phyloP scores from a whole-genome alignment of 257 asterid species.

The Solanum sitiens region DNA sequence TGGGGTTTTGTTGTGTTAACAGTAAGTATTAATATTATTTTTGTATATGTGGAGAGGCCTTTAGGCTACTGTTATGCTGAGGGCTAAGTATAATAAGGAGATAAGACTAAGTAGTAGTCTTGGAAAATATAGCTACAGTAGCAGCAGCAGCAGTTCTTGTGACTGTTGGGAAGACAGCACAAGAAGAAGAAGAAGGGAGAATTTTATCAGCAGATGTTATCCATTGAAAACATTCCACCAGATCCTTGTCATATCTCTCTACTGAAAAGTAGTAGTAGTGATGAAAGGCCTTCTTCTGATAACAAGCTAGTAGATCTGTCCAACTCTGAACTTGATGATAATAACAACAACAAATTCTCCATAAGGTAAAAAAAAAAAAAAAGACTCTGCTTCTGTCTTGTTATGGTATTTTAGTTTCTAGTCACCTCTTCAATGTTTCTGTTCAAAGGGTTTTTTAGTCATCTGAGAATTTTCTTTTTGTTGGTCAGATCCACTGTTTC shows the following conservation, averaged over 20 bases:
- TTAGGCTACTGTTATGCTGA: constrained; percentile 70
- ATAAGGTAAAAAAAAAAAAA: constrained; percentile 47
- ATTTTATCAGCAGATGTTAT: constrained; percentile 82
- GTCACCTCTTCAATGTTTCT: not conserved
- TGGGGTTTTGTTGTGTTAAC: constrained; percentile 11
- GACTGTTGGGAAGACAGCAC: constrained; percentile 79
- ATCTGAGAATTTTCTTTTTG: constrained; percentile 4
- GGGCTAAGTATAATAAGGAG: constrained; percentile 23
- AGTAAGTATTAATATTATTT: constrained; percentile 19
- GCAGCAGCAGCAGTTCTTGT: constrained; percentile 44
- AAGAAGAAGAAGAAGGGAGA: constrained; percentile 35
- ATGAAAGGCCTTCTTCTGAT: constrained; percentile 36
- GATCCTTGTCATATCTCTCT: constrained; percentile 64
- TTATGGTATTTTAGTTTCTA: not conserved
- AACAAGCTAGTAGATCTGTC: constrained; percentile 56
- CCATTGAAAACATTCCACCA: constrained; percentile 86
- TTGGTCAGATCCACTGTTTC: constrained; percentile 28
- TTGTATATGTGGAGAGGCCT: constrained; percentile 14
- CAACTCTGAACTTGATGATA: constrained; percentile 43
- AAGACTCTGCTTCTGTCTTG: not conserved
- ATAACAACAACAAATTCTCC: constrained; percentile 43
- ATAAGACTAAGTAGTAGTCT: constrained; percentile 22
- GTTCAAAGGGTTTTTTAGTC: not conserved
- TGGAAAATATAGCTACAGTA: not conserved
- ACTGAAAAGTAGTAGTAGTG: constrained; percentile 29